These are phyloP conservation scores for Geum urbanum DNA, from an alignment of 306 rosid species.

Conservation along the genomic window DNA sequence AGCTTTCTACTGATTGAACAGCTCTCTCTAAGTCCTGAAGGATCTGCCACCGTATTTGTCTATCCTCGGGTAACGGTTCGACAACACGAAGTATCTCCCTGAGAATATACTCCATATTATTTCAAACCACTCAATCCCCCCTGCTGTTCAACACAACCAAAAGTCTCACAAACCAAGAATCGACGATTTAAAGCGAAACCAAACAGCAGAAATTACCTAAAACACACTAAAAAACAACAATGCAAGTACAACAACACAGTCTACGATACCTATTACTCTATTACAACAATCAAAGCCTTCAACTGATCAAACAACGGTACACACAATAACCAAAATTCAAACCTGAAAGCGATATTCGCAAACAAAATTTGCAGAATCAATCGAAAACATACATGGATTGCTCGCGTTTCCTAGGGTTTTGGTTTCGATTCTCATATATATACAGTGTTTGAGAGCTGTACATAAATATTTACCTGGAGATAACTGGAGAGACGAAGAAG, in stretches of 20 bases:
- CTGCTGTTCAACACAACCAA: background rate
- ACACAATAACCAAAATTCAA: background rate
- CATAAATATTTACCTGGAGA: background rate
- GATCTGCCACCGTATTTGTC: constrained; percentile 46
- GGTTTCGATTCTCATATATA: background rate
- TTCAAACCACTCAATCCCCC: background rate
- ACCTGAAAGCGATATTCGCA: background rate
- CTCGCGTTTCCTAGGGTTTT: constrained; percentile 1
- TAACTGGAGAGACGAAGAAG: background rate
- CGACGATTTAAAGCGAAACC: background rate
- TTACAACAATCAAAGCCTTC: background rate
- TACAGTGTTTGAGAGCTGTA: too few relatives aligned
- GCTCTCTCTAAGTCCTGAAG: constrained; percentile 39
- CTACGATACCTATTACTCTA: background rate
- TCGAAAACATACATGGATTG: background rate
- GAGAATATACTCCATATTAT: constrained; percentile 41
- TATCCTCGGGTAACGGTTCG: constrained; percentile 50
- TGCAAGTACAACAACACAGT: background rate
- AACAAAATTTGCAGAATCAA: background rate
- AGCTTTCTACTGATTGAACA: constrained; percentile 47
- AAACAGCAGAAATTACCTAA: background rate
- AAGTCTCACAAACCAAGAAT: background rate
- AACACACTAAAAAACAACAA: background rate
- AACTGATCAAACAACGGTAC: background rate
- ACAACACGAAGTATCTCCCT: constrained; percentile 46